Evolutionary conservation across 129 eudicot genomes (phyloP).

Genomic region (Gnaphalium uliginosum): DNA sequence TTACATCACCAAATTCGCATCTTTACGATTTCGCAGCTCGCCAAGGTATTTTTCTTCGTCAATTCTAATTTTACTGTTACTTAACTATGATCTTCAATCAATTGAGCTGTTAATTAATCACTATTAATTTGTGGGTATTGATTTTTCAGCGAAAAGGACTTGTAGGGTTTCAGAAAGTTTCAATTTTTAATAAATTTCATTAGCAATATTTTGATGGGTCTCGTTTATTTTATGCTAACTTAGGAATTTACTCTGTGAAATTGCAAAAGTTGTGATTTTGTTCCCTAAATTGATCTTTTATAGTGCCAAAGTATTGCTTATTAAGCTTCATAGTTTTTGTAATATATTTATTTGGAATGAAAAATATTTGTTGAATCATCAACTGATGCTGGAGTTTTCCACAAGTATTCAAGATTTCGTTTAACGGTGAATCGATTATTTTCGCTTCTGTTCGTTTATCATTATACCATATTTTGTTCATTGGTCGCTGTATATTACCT

Average conservation of each 20-base stretch:
- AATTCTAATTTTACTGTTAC: background rate
- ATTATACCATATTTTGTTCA: background rate
- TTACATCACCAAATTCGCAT: background rate
- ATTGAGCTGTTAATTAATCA: background rate
- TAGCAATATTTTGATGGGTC: background rate
- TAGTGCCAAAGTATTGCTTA: background rate
- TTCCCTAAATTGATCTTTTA: background rate
- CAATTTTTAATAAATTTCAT: background rate
- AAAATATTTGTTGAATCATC: background rate
- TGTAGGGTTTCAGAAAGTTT: conserved; percentile 25
- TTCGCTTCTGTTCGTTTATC: background rate
- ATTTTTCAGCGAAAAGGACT: background rate
- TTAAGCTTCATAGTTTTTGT: background rate
- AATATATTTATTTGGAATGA: background rate
- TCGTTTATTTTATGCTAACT: background rate
- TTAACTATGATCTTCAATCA: background rate
- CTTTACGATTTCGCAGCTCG: background rate
- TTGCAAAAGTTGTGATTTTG: background rate
- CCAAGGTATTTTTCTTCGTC: conserved; percentile 4
- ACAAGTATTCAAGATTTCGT: conserved; percentile 8
- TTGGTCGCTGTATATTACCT: background rate
- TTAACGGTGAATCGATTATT: background rate
- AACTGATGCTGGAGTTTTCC: background rate
- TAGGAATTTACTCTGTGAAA: background rate
- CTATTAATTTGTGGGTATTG: conserved; percentile 17